Percentiles rank a stretch among this genome's conserved stretches.
These are phyloP conservation scores for Solanum virginianum DNA, from an alignment of 257 asterid genomes.

Conservation along the genomic window DNA sequence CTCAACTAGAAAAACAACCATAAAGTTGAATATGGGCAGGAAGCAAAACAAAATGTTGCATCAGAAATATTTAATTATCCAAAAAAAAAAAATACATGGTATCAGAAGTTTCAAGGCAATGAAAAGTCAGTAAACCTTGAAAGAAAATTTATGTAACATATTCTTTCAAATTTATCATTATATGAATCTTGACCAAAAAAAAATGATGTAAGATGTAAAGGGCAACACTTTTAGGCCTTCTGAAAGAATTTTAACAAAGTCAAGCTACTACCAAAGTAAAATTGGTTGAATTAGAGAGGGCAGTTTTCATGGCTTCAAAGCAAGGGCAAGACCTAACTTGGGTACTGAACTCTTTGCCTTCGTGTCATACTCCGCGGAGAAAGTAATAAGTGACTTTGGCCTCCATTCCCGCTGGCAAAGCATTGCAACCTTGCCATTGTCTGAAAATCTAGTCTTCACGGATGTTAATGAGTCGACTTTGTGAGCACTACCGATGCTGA, in stretches of 20 bases:
- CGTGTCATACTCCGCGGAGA: slow-evolving; percentile 74
- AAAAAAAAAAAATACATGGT: not conserved
- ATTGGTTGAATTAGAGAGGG: slow-evolving; percentile 1
- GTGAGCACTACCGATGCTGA: slow-evolving; percentile 61
- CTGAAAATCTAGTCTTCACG: slow-evolving; percentile 62
- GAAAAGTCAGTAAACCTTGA: not conserved
- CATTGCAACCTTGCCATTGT: slow-evolving; percentile 54
- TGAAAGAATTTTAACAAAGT: not conserved
- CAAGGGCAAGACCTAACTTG: slow-evolving; percentile 56
- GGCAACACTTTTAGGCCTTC: slow-evolving; percentile 9
- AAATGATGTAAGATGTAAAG: slow-evolving; percentile 1
- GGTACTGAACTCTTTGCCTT: slow-evolving; percentile 38
- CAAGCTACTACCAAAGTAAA: slow-evolving; percentile 7
- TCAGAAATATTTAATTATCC: not conserved
- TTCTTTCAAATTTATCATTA: slow-evolving; percentile 13
- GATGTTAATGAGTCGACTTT: slow-evolving; percentile 42
- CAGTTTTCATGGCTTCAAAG: slow-evolving; percentile 59
- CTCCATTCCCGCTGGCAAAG: slow-evolving; percentile 77
- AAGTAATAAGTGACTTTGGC: slow-evolving; percentile 57
- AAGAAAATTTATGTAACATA: not conserved
- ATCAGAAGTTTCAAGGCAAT: not conserved
- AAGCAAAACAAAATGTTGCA: not conserved
- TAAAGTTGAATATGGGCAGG: not conserved
- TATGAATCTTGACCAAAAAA: slow-evolving; percentile 15
- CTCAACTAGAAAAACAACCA: not conserved